Percentiles rank a stretch among this genome's conserved stretches.
Evolutionary conservation across 2,329 filamentous ascomycete genomes (phyloP).

Genomic region (Madurella fahalii): DNA sequence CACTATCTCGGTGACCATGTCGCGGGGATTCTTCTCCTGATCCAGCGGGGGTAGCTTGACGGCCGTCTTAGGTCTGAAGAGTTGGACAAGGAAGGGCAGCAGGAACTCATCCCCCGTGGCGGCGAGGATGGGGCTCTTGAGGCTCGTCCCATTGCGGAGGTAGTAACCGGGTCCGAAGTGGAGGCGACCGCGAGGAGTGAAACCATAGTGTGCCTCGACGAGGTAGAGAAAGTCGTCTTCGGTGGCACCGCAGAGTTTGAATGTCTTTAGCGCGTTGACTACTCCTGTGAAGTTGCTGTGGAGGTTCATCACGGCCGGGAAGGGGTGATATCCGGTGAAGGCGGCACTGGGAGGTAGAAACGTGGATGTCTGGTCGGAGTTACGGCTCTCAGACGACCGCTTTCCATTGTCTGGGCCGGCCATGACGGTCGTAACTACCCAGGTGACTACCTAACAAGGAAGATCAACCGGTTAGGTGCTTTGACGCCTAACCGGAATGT

Average conservation of each 20-base stretch:
- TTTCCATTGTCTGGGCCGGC: background rate
- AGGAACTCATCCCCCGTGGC: conserved; percentile 13
- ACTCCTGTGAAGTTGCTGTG: conserved; percentile 6
- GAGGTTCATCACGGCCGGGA: conserved; percentile 13
- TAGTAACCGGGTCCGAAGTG: conserved; percentile 15
- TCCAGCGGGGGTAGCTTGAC: conserved; percentile 12
- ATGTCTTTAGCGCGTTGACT: conserved; percentile 4
- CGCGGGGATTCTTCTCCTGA: background rate
- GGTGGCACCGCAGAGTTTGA: conserved; percentile 15
- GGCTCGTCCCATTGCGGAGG: conserved; percentile 14
- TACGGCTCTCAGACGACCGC: background rate
- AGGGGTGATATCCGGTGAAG: conserved; percentile 9
- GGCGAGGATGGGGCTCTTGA: conserved; percentile 11
- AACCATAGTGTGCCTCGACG: conserved; percentile 13
- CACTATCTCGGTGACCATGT: conserved; percentile 13
- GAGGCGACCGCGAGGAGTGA: conserved; percentile 11
- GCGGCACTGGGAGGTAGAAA: background rate
- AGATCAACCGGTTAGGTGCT: background rate
- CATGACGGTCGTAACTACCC: background rate
- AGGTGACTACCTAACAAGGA: background rate
- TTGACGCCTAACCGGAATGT: background rate
- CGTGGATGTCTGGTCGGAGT: background rate
- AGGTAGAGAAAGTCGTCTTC: conserved; percentile 11
- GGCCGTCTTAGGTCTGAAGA: conserved; percentile 2
- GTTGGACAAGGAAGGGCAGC: background rate